phyloP scores from a whole-genome alignment of 345 rosid genomes.

The Salix caprea region DNA sequence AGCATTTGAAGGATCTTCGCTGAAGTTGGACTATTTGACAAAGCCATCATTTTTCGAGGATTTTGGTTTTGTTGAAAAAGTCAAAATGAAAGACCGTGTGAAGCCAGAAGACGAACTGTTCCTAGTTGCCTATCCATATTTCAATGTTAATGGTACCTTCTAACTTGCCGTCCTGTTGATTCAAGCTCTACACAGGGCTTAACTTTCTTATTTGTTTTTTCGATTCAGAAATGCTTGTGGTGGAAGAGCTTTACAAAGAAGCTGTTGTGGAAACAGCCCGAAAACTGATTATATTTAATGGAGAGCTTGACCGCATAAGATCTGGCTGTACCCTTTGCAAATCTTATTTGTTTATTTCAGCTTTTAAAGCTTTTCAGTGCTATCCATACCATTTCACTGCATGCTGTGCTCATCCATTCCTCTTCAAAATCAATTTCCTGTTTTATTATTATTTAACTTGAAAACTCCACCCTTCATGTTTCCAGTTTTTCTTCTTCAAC shows the following conservation, averaged over 20 bases:
- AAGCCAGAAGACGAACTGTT: constrained; percentile 74
- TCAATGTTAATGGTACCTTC: constrained; percentile 76
- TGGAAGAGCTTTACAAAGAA: constrained; percentile 92
- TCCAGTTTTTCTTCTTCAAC: neutral
- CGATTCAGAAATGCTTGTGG: constrained; percentile 86
- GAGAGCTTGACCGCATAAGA: constrained; percentile 91
- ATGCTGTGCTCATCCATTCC: neutral
- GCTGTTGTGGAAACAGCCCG: constrained; percentile 58
- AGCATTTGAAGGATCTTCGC: constrained; percentile 72
- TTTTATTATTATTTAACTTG: neutral
- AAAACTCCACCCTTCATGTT: neutral
- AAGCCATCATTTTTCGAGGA: constrained; percentile 87
- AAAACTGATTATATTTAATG: constrained; percentile 76
- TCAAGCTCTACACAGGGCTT: neutral
- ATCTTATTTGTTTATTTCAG: neutral
- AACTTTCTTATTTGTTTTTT: constrained; percentile 8
- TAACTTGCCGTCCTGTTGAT: constrained; percentile 6
- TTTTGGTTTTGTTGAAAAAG: constrained; percentile 74
- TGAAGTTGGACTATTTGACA: constrained; percentile 81
- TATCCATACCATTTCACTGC: neutral
- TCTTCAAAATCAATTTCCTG: neutral
- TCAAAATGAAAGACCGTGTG: constrained; percentile 80
- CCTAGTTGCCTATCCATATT: constrained; percentile 84
- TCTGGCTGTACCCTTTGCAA: constrained; percentile 87
- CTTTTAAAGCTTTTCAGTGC: neutral